phyloP scores from a whole-genome alignment of 495 filamentous ascomycete genomes.

The Neurospora africana region DNA sequence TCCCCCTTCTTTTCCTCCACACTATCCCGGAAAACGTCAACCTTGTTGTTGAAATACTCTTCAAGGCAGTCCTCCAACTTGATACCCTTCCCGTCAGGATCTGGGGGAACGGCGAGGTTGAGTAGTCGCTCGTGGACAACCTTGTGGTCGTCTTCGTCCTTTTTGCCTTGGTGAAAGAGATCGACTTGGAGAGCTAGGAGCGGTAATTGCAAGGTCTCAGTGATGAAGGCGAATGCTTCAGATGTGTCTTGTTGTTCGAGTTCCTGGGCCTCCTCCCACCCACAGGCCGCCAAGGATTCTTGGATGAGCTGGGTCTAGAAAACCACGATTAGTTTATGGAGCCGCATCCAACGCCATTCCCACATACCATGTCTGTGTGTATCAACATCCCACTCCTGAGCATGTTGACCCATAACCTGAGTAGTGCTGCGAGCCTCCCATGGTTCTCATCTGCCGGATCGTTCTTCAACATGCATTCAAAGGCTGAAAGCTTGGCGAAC shows the following conservation, averaged over 20 bases:
- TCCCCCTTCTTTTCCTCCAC: slow-evolving; percentile 42
- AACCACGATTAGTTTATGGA: slow-evolving; percentile 21
- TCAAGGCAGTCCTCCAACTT: slow-evolving; percentile 86
- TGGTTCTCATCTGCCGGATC: slow-evolving; percentile 56
- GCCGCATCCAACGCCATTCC: neutral
- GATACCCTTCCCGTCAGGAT: slow-evolving; percentile 51
- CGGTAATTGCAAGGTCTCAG: slow-evolving; percentile 75
- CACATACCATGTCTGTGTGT: slow-evolving; percentile 68
- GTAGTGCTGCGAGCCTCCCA: slow-evolving; percentile 57
- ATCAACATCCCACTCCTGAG: slow-evolving; percentile 76
- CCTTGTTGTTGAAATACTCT: slow-evolving; percentile 85
- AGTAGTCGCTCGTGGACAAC: slow-evolving; percentile 84
- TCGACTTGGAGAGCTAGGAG: slow-evolving; percentile 89
- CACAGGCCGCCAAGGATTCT: slow-evolving; percentile 71
- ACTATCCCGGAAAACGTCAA: slow-evolving; percentile 75
- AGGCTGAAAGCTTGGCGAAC: slow-evolving; percentile 82
- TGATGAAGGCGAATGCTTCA: slow-evolving; percentile 91
- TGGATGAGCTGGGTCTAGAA: slow-evolving; percentile 70
- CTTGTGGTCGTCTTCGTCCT: slow-evolving; percentile 79
- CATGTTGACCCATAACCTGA: slow-evolving; percentile 90
- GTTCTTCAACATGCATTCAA: slow-evolving; percentile 70
- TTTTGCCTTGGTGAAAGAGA: slow-evolving; percentile 83
- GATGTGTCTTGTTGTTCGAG: slow-evolving; percentile 84
- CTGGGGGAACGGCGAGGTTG: slow-evolving; percentile 74
- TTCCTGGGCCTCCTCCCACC: slow-evolving; percentile 73